Conservation (phyloP, 1,284 basidiomycete genomes). For the Leccinum variabile region DNA sequence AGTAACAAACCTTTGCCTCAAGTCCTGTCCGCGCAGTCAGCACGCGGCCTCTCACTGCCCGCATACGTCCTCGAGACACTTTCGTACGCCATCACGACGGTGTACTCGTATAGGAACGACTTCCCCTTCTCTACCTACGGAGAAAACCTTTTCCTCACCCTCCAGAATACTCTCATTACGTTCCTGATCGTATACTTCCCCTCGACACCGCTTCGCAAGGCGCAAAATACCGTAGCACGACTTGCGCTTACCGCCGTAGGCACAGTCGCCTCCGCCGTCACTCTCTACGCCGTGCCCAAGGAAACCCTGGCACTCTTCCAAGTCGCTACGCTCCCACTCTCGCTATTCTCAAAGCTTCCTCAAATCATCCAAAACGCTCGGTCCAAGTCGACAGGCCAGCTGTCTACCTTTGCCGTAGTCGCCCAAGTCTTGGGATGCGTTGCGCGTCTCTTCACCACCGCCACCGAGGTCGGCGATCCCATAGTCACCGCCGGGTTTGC, state of each 20-base stretch:
- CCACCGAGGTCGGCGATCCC: conserved; percentile 79
- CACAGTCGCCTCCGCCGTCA: conserved; percentile 41
- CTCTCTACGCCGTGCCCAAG: conserved; percentile 53
- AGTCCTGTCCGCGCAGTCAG: conserved; percentile 69
- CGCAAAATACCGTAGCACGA: conserved; percentile 30
- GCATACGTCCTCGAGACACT: conserved; percentile 85
- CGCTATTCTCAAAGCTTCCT: conserved; percentile 83
- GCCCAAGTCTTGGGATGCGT: conserved; percentile 83
- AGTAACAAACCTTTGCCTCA: conserved; percentile 11
- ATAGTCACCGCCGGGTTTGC: conserved; percentile 81
- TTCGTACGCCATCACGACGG: conserved; percentile 82
- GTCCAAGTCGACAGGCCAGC: conserved; percentile 80
- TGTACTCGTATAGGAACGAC: conserved; percentile 80
- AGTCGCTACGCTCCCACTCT: conserved; percentile 79
- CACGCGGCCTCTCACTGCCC: conserved; percentile 79
- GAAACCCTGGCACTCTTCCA: conserved; percentile 65
- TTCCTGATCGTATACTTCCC: conserved; percentile 75
- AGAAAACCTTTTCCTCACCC: conserved; percentile 85
- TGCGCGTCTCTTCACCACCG: conserved; percentile 87
- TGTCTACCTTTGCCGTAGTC: conserved; percentile 86
- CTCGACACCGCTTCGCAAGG: conserved; percentile 30
- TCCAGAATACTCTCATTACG: conserved; percentile 83
- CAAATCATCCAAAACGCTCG: conserved; percentile 81
- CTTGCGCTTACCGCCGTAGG: conserved; percentile 43
- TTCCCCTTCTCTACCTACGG: conserved; percentile 97